Percentiles rank a stretch among this genome's conserved stretches.
Conservation (phyloP, 495 filamentous ascomycete genomes). For the Penicillium argentinense region DNA sequence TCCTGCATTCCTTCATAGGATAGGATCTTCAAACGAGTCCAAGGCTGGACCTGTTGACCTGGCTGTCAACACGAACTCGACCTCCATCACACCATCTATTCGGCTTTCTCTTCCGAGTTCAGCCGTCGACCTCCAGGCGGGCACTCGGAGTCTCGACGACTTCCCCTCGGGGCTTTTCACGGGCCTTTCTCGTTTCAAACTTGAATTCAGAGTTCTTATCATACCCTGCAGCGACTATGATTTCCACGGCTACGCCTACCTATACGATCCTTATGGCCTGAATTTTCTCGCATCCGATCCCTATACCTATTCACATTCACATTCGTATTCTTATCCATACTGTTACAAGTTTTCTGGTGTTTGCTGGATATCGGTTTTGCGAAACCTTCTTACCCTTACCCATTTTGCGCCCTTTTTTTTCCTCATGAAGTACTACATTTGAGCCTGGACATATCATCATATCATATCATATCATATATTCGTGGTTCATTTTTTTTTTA, state of each 20-base stretch:
- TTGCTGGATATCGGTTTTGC: background rate
- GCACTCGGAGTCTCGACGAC: conserved; percentile 16
- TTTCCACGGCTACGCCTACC: no score
- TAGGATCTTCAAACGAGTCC: no score
- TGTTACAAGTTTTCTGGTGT: no score
- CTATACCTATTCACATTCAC: no score
- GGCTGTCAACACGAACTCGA: conserved; percentile 44
- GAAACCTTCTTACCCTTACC: background rate
- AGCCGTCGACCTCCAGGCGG: conserved; percentile 19
- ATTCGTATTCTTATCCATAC: no score
- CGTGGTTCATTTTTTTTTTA: conserved; percentile 2
- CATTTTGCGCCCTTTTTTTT: background rate
- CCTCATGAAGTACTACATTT: conserved; percentile 12
- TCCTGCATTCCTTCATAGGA: conserved; percentile 20
- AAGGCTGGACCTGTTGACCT: conserved; percentile 45
- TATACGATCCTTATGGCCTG: no score
- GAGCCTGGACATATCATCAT: conserved; percentile 24
- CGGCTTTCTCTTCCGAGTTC: conserved; percentile 2
- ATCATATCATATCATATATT: conserved; percentile 14
- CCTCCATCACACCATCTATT: conserved; percentile 13
- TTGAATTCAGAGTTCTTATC: no score
- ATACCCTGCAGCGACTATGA: no score
- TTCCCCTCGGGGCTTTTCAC: no score
- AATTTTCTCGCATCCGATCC: no score
- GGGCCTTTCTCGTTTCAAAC: no score